Percentiles rank a stretch among this genome's conserved stretches.
phyloP scores from a whole-genome alignment of 1,284 basidiomycete species.

The Pholiota adiposa region DNA sequence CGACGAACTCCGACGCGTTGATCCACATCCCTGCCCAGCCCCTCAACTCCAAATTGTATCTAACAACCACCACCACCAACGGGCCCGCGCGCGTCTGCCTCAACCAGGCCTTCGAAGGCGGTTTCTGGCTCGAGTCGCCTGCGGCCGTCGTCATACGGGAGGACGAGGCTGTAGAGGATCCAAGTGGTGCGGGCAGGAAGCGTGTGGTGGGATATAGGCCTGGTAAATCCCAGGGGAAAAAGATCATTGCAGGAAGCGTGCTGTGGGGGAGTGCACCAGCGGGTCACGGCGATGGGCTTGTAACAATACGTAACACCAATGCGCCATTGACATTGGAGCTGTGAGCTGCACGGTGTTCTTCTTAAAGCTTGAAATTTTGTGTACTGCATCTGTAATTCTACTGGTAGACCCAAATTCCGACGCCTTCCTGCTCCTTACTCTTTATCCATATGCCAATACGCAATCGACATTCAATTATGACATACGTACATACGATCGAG shows the following conservation, averaged over 20 bases:
- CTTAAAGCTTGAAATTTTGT: too few relatives aligned
- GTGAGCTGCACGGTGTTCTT: too few relatives aligned
- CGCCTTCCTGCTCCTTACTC: too few relatives aligned
- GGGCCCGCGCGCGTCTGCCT: slow-evolving; percentile 37
- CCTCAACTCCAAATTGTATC: slow-evolving; percentile 30
- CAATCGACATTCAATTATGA: too few relatives aligned
- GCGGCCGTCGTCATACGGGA: neutral
- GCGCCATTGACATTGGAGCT: slow-evolving; percentile 1
- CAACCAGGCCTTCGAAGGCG: slow-evolving; percentile 47
- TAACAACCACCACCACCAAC: slow-evolving; percentile 42
- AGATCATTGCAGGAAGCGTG: neutral
- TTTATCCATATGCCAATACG: too few relatives aligned
- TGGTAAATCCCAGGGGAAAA: too few relatives aligned
- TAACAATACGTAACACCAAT: neutral
- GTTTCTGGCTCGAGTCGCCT: slow-evolving; percentile 38
- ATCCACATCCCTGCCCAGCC: slow-evolving; percentile 36
- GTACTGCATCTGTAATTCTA: too few relatives aligned
- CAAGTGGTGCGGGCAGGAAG: neutral
- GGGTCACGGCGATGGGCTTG: neutral
- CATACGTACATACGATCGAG: too few relatives aligned
- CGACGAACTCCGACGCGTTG: slow-evolving; percentile 39
- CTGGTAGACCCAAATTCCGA: too few relatives aligned
- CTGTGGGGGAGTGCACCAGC: neutral
- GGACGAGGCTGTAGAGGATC: slow-evolving; percentile 4
- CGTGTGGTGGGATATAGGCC: neutral